These are phyloP conservation scores for Penicillium frequentans DNA, from an alignment of 2,329 filamentous ascomycete genomes.

Conservation along the genomic window DNA sequence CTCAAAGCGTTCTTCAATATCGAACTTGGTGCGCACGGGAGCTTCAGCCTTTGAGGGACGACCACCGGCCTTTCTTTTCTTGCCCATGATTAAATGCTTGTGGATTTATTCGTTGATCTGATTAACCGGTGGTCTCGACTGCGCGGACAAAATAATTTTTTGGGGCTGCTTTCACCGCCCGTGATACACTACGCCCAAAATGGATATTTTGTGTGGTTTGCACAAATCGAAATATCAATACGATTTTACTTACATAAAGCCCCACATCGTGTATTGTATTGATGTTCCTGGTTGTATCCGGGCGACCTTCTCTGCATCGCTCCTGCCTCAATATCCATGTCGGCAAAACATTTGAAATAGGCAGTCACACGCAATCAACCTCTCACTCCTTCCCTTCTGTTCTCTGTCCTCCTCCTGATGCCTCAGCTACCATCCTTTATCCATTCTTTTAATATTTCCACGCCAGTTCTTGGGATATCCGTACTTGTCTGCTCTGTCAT, in stretches of 20 bases:
- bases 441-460: constrained; percentile 22
- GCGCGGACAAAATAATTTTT: constrained; percentile 37
- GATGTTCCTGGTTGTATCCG: neutral
- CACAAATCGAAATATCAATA: constrained; percentile 11
- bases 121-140: constrained; percentile 8
- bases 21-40: constrained; percentile 35
- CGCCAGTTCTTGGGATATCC: constrained; percentile 29
- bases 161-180: constrained; percentile 33
- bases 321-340: constrained; percentile 5
- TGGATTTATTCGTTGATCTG: neutral
- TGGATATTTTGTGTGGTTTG: constrained; percentile 26
- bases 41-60: constrained; percentile 39
- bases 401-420: constrained; percentile 20
- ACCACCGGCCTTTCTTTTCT: constrained; percentile 68
- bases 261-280: constrained; percentile 1
- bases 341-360: neutral
- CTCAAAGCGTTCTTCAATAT: constrained; percentile 71
- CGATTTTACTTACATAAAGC: constrained; percentile 7
- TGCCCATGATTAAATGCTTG: constrained; percentile 45
- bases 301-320: neutral
- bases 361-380: constrained; percentile 5
- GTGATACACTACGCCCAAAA: constrained; percentile 14
- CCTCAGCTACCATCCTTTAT: constrained; percentile 20
- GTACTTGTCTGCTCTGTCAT: constrained; percentile 34
- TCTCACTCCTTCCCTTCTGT: constrained; percentile 7